These are phyloP conservation scores for Prunus campanulata DNA, from an alignment of 306 rosid species.

Conservation along the genomic window DNA sequence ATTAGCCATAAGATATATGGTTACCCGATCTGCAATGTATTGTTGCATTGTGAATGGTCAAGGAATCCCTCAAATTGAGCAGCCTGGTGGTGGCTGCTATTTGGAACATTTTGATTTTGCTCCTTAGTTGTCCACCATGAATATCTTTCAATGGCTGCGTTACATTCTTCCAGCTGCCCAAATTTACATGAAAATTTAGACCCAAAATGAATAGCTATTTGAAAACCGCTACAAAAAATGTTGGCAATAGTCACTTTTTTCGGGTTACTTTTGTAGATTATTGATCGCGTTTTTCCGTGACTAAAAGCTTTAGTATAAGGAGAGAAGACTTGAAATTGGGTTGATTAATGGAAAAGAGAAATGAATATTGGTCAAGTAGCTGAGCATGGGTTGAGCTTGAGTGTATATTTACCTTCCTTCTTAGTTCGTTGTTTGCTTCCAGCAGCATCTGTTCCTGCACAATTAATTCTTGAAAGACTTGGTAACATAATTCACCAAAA, in stretches of 20 bases:
- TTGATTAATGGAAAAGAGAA: neutral
- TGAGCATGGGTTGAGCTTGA: neutral
- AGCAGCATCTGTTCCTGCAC: slow-evolving; percentile 59
- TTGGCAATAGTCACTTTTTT: no score
- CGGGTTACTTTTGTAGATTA: no score
- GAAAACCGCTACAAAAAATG: no score
- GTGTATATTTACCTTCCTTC: slow-evolving; percentile 45
- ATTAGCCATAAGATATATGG: neutral
- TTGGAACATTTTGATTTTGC: slow-evolving; percentile 41
- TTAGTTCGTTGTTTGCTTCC: slow-evolving; percentile 53
- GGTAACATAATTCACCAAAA: neutral
- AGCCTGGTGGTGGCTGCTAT: slow-evolving; percentile 38
- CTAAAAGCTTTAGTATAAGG: no score
- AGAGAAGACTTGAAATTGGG: neutral
- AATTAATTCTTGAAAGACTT: neutral
- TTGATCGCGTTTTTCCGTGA: no score
- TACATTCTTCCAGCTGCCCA: slow-evolving; percentile 49
- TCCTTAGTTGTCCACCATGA: slow-evolving; percentile 47
- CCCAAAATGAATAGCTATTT: neutral
- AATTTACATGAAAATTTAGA: slow-evolving; percentile 13
- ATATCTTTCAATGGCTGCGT: slow-evolving; percentile 31
- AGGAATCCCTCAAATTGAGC: slow-evolving; percentile 34
- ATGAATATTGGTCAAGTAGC: neutral
- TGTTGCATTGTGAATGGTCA: slow-evolving; percentile 39
- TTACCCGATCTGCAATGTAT: slow-evolving; percentile 55